These are phyloP conservation scores for Venustampulla echinocandica DNA, from an alignment of 495 filamentous ascomycete species.

Conservation along the genomic window DNA sequence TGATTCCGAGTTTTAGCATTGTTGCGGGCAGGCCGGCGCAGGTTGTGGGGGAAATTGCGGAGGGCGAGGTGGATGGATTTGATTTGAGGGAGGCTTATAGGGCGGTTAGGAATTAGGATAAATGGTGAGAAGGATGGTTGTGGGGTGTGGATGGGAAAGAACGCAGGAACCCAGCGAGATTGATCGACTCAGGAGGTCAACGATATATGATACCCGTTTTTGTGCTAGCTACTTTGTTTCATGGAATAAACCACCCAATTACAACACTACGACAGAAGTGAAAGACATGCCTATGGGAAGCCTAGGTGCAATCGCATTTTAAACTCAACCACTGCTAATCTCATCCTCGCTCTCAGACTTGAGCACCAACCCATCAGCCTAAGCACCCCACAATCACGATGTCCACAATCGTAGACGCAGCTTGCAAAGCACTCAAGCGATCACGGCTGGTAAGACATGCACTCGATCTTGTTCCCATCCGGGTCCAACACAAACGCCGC, in stretches of 20 bases:
- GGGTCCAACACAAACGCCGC: constrained; percentile 44
- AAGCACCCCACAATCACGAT: constrained; percentile 1
- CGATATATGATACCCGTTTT: background rate
- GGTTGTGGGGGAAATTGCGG: constrained; percentile 77
- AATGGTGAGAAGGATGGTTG: background rate
- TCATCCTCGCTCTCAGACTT: background rate
- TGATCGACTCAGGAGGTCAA: background rate
- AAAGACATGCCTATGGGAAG: background rate
- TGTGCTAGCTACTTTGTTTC: background rate
- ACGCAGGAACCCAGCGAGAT: background rate
- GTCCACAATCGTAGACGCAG: background rate
- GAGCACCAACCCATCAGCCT: background rate
- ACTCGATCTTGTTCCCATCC: constrained; percentile 44
- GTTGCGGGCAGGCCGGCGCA: constrained; percentile 75
- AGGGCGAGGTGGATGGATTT: constrained; percentile 57
- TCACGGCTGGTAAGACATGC: constrained; percentile 23
- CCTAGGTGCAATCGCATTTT: no score
- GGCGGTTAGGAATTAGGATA: constrained; percentile 36
- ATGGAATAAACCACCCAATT: background rate
- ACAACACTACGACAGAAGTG: background rate
- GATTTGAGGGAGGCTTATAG: constrained; percentile 49
- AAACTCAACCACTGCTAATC: no score
- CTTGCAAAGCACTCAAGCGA: constrained; percentile 5
- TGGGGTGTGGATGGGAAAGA: background rate
- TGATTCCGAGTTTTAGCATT: constrained; percentile 80